Percentiles rank a stretch among this genome's conserved stretches.
Evolutionary conservation across 2,329 filamentous ascomycete species (phyloP).

Genomic region (Metarhizium sp.): DNA sequence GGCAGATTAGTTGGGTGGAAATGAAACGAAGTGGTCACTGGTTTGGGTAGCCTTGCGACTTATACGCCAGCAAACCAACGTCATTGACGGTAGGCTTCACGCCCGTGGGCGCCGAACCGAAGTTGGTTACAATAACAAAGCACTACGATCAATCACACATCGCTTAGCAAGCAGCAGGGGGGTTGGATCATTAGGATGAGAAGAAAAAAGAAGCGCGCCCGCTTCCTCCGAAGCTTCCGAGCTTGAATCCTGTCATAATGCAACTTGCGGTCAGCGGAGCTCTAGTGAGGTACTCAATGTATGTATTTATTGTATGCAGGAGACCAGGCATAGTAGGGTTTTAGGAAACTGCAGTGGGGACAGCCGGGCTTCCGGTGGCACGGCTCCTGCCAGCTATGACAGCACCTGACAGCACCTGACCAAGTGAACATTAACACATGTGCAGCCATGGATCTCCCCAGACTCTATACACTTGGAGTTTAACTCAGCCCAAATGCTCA

Average conservation of each 20-base stretch:
- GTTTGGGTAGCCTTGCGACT: background rate
- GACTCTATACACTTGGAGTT: no score
- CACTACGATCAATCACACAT: background rate
- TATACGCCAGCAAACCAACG: background rate
- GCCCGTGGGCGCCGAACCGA: background rate
- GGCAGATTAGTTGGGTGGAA: background rate
- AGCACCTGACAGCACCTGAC: no score
- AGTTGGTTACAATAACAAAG: background rate
- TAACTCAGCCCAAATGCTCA: no score
- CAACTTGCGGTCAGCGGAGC: background rate
- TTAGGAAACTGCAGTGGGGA: background rate
- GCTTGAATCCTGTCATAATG: background rate
- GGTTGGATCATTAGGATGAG: no score
- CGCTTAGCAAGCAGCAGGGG: background rate
- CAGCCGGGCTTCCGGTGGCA: no score
- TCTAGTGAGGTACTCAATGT: background rate
- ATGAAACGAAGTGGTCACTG: background rate
- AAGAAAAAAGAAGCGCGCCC: no score
- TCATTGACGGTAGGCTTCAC: background rate
- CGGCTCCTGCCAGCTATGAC: no score
- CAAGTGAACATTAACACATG: no score
- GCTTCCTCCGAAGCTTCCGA: conserved; percentile 3
- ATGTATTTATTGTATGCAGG: background rate
- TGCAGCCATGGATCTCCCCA: no score
- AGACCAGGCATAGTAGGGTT: background rate